Conservation (phyloP, 441 rosid species). For the Populus hybrid region DNA sequence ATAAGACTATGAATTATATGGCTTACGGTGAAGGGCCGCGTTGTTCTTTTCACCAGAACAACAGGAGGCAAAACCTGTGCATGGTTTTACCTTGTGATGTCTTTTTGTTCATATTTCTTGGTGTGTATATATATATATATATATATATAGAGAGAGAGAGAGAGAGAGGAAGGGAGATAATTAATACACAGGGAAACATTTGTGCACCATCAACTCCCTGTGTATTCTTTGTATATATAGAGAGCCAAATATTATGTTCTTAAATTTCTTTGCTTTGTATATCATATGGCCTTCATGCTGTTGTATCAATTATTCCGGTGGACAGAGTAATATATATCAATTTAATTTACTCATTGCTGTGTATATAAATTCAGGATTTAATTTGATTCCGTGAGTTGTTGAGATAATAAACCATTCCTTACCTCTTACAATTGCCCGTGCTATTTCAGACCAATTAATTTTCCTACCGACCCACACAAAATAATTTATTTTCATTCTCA, state of each 20-base stretch:
- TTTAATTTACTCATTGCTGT: not conserved
- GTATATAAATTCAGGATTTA: not conserved
- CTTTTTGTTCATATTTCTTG: not conserved
- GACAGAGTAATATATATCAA: not conserved
- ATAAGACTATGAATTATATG: constrained; percentile 39
- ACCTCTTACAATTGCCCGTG: not conserved
- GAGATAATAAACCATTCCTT: not conserved
- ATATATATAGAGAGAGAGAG: too few relatives aligned
- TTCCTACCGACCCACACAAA: too few relatives aligned
- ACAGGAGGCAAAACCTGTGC: not conserved
- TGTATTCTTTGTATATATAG: not conserved
- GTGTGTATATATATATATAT: not conserved
- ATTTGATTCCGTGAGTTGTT: not conserved
- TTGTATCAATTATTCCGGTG: too few relatives aligned
- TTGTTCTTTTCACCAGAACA: not conserved
- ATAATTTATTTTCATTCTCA: too few relatives aligned
- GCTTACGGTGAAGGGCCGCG: constrained; percentile 11
- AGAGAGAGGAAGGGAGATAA: too few relatives aligned
- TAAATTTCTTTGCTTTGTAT: not conserved
- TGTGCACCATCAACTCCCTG: not conserved
- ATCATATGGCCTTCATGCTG: not conserved
- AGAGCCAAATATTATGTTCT: not conserved
- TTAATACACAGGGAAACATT: not conserved
- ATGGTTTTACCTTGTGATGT: not conserved
- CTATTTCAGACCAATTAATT: too few relatives aligned